phyloP scores from a whole-genome alignment of 306 rosid genomes.

The Spatholobus suberectus region DNA sequence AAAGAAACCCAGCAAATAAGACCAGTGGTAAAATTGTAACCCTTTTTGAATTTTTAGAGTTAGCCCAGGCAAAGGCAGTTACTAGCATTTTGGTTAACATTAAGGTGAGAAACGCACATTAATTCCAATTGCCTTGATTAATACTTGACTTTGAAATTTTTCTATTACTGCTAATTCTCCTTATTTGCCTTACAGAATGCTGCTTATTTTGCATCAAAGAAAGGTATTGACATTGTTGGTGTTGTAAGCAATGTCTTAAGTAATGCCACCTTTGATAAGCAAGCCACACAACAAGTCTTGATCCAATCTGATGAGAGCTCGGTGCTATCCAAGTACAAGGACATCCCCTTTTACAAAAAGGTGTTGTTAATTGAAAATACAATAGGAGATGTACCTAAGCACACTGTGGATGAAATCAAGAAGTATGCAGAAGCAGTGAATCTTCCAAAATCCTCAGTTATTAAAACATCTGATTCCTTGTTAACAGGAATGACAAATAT shows the following conservation, averaged over 20 bases:
- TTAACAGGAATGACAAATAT: conserved; percentile 47
- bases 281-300: conserved; percentile 62
- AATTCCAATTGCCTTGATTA: neutral
- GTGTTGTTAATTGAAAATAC: conserved; percentile 46
- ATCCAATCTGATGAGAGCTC: conserved; percentile 75
- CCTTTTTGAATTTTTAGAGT: conserved; percentile 67
- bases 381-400: conserved; percentile 50
- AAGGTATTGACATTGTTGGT: conserved; percentile 69
- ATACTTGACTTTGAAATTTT: neutral
- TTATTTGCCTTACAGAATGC: conserved; percentile 60
- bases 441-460: conserved; percentile 41
- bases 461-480: conserved; percentile 34
- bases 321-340: conserved; percentile 61
- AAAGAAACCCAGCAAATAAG: conserved; percentile 73
- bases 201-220: conserved; percentile 71
- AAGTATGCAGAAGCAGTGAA: conserved; percentile 67
- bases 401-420: conserved; percentile 60
- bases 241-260: conserved; percentile 50
- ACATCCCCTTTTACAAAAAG: conserved; percentile 49
- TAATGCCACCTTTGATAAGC: conserved; percentile 72
- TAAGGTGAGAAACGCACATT: conserved; percentile 39
- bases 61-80: conserved; percentile 71
- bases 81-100: conserved; percentile 69
- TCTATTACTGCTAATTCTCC: neutral
- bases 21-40: conserved; percentile 60